These are phyloP conservation scores for Microbotryum scabiosae DNA, from an alignment of 1,284 basidiomycete species.

Conservation along the genomic window DNA sequence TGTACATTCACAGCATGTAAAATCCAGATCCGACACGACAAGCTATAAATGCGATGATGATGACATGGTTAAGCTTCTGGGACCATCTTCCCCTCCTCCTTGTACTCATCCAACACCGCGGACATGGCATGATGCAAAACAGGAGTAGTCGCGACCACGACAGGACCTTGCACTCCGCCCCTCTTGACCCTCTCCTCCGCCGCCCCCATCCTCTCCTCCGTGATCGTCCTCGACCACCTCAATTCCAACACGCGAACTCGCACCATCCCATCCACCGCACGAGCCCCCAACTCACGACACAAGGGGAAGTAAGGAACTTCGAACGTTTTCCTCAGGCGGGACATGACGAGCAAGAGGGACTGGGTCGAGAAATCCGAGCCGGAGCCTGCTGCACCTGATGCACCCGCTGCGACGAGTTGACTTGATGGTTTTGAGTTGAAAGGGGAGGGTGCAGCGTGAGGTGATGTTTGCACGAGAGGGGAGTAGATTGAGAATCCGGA, in stretches of 20 bases:
- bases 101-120: slow-evolving; percentile 57
- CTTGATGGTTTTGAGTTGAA: slow-evolving; percentile 50
- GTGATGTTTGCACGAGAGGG: slow-evolving; percentile 46
- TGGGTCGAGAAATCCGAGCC: slow-evolving; percentile 41
- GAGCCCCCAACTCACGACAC: slow-evolving; percentile 64
- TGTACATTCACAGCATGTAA: too few relatives aligned
- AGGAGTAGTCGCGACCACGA: slow-evolving; percentile 61
- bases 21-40: too few relatives aligned
- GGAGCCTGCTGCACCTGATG: slow-evolving; percentile 14
- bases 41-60: too few relatives aligned
- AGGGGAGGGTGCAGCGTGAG: slow-evolving; percentile 67
- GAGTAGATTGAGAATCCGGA: slow-evolving; percentile 31
- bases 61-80: too few relatives aligned
- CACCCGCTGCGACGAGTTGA: not conserved
- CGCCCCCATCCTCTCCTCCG: slow-evolving; percentile 43
- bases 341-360: slow-evolving; percentile 53
- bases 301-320: slow-evolving; percentile 66
- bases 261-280: slow-evolving; percentile 70
- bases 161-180: slow-evolving; percentile 47
- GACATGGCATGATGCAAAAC: slow-evolving; percentile 70
- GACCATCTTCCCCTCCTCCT: slow-evolving; percentile 3
- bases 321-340: slow-evolving; percentile 11
- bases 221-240: slow-evolving; percentile 62
- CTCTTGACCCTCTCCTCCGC: slow-evolving; percentile 1
- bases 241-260: slow-evolving; percentile 62